Evolutionary conservation across 495 filamentous ascomycete genomes (phyloP), one percentile per base, ranked within the genome.

Genomic region (Podospora pseudopauciseta): DNA sequence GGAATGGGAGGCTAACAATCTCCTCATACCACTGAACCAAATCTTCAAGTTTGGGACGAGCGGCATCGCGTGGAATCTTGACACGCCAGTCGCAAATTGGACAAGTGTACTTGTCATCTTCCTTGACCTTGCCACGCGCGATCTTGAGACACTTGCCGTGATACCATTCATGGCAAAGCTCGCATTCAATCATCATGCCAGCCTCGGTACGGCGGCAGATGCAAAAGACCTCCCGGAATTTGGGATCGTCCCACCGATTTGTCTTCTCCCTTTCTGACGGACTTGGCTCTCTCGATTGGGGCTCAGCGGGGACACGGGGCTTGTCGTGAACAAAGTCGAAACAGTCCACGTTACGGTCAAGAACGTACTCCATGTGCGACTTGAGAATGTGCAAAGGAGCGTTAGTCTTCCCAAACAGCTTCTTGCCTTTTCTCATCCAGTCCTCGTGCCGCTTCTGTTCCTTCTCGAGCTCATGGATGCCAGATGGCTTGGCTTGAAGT

Each of bases 141-240:
- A 99, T 97, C 82, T 99, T 99, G 49, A 99, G 84, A 75, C 95
- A 99, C 79, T 97, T 98, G 54, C 94, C 93, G 73, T 99, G 95
- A 73, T 99, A 99, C 95, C 95, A 99, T 80, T 99, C 95, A 71
- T 97, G 93, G 78, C 95, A 99, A 44, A 97, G 82, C 77, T 97
- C 94, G 79, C 95, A 99, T 76, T 99, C 95, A 71, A 99, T 97
- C 95, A 99, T 99, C 91, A 97, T 94, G 26, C 95, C 95, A 49
- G 94, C 92, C 77, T 99, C 95, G 19, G 90, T 88, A 67, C 89
- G 89, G 65, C 95, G 89, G 79, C 95, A 99, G 72, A 99, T 96
- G 79, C 95, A 99, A 78, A 98, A 99, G 3, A 97, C 94, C 77
- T 97, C 94, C 55, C 91, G 73, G 63, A 83, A 81, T 62, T 78